These are phyloP conservation scores for Moniliophthora roreri DNA, from an alignment of 1,284 basidiomycete species.

Conservation along the genomic window DNA sequence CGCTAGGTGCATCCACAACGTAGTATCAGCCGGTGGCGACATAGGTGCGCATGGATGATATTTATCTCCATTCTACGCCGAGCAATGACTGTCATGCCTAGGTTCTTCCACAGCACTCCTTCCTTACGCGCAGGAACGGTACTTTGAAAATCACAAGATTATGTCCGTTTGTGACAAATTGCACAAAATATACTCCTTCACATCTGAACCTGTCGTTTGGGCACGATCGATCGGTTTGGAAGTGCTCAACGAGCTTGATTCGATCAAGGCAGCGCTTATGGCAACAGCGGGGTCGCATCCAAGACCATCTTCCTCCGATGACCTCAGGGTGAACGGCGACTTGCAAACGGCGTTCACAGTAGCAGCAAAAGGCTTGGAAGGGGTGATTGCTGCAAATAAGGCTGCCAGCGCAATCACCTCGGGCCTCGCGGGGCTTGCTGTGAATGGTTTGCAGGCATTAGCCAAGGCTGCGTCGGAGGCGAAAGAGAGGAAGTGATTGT, in stretches of 20 bases:
- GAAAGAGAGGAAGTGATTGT: background rate
- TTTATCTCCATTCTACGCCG: background rate
- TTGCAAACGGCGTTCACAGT: constrained; percentile 14
- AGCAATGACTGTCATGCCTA: constrained; percentile 25
- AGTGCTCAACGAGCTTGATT: constrained; percentile 85
- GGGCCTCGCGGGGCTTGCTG: background rate
- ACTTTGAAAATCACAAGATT: constrained; percentile 83
- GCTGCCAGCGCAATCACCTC: background rate
- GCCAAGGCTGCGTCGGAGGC: background rate
- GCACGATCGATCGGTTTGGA: constrained; percentile 86
- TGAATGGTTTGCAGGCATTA: background rate
- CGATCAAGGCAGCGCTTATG: constrained; percentile 83
- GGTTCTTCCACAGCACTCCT: constrained; percentile 78
- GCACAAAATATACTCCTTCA: constrained; percentile 78
- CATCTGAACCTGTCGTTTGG: constrained; percentile 76
- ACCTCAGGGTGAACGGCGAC: constrained; percentile 9
- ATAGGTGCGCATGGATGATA: constrained; percentile 55
- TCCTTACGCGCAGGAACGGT: constrained; percentile 79
- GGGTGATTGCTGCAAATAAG: constrained; percentile 17
- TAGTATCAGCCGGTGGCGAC: constrained; percentile 69
- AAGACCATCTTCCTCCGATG: background rate
- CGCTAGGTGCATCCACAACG: constrained; percentile 57
- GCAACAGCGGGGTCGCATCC: constrained; percentile 64
- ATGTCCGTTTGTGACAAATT: constrained; percentile 87
- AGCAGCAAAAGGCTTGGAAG: constrained; percentile 17